These are phyloP conservation scores for Colletotrichum sp. DNA, from an alignment of 2,329 filamentous ascomycete genomes.

Conservation along the genomic window DNA sequence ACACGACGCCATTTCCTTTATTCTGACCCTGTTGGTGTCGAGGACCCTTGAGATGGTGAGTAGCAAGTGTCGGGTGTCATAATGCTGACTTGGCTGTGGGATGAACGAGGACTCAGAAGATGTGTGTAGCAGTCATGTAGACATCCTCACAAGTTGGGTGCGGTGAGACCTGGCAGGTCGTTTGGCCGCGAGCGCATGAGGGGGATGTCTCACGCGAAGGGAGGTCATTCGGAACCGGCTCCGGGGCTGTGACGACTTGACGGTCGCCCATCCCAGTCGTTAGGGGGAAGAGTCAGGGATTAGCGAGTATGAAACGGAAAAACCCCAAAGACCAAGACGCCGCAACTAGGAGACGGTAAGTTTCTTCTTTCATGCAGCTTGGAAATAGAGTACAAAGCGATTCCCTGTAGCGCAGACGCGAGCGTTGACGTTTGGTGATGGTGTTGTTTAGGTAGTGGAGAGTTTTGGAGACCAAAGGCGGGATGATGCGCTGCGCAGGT, in stretches of 20 bases:
- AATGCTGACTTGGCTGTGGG: slow-evolving; percentile 12
- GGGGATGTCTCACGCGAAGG: slow-evolving; percentile 14
- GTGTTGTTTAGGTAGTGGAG: neutral
- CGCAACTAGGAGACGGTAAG: neutral
- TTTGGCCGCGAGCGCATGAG: slow-evolving; percentile 19
- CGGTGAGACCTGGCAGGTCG: slow-evolving; percentile 17
- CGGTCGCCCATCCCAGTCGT: neutral
- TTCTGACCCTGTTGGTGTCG: neutral
- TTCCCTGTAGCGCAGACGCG: neutral
- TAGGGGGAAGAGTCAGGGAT: neutral
- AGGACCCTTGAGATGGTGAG: neutral
- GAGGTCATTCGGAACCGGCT: slow-evolving; percentile 18
- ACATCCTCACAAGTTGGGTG: slow-evolving; percentile 15
- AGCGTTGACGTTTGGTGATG: neutral
- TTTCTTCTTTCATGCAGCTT: neutral
- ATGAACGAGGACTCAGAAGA: slow-evolving; percentile 2
- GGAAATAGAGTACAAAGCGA: neutral
- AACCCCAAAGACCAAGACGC: neutral
- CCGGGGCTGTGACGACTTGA: slow-evolving; percentile 10
- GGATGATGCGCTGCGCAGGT: neutral
- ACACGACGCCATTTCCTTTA: neutral
- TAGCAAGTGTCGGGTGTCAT: slow-evolving; percentile 11
- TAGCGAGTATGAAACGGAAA: neutral
- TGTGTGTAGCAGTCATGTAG: slow-evolving; percentile 14
- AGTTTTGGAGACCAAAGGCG: neutral